phyloP scores from a whole-genome alignment of 768 basidiomycete genomes.

The Lactarius indigo region DNA sequence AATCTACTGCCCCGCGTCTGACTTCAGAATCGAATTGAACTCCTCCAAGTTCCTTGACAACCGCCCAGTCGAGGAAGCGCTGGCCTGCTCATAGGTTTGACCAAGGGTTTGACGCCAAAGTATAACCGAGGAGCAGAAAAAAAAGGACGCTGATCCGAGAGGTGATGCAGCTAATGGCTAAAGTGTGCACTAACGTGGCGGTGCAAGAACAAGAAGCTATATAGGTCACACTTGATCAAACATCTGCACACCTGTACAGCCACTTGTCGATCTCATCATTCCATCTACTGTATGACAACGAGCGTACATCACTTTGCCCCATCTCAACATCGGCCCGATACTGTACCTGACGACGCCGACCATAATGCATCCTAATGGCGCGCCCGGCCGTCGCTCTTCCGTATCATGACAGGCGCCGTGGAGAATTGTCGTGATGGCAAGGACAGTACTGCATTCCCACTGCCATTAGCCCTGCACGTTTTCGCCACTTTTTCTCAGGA shows the following conservation, averaged over 20 bases:
- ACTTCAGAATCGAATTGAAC: not conserved
- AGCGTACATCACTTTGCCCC: not conserved
- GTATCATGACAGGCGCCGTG: not conserved
- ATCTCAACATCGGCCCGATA: not conserved
- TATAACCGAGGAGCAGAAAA: not conserved
- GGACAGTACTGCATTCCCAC: not conserved
- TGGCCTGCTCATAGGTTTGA: not conserved
- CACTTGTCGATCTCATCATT: not conserved
- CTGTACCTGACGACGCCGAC: not conserved
- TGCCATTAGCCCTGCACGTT: not conserved
- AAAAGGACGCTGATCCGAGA: not conserved
- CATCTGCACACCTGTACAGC: not conserved
- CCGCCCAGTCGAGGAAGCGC: not conserved
- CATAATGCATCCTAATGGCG: not conserved
- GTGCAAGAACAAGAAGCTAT: too few relatives aligned
- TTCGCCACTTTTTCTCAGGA: not conserved
- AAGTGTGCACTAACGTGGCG: too few relatives aligned
- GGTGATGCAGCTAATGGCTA: too few relatives aligned
- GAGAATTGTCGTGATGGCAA: not conserved
- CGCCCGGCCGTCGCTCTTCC: not conserved
- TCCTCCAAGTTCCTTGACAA: not conserved
- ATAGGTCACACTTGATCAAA: not conserved
- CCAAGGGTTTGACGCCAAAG: not conserved
- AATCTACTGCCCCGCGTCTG: too few relatives aligned
- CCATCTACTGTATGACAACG: not conserved